These are phyloP conservation scores for Vitis cinerea DNA, from an alignment of 164 flowering plant genomes.

Conservation along the genomic window DNA sequence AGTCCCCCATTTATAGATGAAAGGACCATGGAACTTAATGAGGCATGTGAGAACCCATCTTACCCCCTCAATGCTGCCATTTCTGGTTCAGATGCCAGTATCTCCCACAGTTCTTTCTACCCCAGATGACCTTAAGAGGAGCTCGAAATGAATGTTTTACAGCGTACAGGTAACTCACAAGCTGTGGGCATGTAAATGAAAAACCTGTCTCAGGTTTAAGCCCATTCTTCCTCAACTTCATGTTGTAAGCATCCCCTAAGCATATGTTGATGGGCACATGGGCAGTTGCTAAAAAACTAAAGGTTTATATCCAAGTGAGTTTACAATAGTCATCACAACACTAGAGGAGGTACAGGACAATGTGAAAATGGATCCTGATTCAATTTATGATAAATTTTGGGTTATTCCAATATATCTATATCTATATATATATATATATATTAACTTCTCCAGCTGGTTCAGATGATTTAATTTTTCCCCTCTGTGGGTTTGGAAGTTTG, in stretches of 20 bases:
- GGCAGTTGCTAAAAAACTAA: background rate
- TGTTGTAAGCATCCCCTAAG: background rate
- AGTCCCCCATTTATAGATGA: constrained; percentile 81
- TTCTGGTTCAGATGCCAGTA: constrained; percentile 47
- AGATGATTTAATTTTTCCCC: too few relatives aligned
- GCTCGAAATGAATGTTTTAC: background rate
- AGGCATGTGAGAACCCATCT: constrained; percentile 32
- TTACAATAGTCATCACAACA: too few relatives aligned
- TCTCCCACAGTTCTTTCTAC: constrained; percentile 56
- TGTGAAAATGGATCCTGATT: too few relatives aligned
- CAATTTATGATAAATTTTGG: too few relatives aligned
- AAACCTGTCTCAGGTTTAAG: background rate
- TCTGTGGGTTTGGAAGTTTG: too few relatives aligned
- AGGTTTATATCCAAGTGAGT: background rate
- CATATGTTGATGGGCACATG: background rate
- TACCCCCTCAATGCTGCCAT: constrained; percentile 25
- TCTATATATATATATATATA: too few relatives aligned
- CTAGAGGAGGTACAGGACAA: background rate
- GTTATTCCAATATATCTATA: too few relatives aligned
- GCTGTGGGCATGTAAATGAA: too few relatives aligned
- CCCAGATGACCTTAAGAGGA: constrained; percentile 50
- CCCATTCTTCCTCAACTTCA: background rate
- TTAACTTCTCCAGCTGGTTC: too few relatives aligned
- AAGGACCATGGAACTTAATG: constrained; percentile 58
- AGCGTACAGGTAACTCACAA: background rate